Conservation (phyloP, 148 eudicot species). For the Simmondsia chinensis region DNA sequence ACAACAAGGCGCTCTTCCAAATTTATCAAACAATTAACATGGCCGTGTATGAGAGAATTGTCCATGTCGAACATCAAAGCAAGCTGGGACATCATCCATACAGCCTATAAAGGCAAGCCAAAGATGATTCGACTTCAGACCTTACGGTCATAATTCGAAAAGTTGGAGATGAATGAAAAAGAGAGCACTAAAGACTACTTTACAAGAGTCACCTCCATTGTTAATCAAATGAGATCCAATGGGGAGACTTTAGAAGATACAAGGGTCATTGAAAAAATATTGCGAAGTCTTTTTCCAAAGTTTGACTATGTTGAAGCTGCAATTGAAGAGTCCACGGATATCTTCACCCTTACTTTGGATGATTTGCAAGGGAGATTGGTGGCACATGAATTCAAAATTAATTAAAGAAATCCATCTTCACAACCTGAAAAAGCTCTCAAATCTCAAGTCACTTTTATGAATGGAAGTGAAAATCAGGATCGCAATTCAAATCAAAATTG, state of each 20-base stretch:
- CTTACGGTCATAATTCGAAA: background rate
- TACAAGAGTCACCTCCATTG: background rate
- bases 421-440: no score
- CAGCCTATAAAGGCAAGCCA: background rate
- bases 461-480: no score
- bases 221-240: constrained; percentile 2
- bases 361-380: no score
- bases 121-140: background rate
- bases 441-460: no score
- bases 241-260: background rate
- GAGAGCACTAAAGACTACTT: background rate
- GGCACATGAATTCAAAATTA: no score
- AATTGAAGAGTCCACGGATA: no score
- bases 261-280: background rate
- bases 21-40: constrained; percentile 3
- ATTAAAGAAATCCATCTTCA: no score
- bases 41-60: background rate
- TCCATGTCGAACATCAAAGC: background rate
- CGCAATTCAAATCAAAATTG: no score
- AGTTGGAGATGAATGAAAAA: background rate
- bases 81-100: background rate
- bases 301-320: no score
- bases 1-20: background rate
- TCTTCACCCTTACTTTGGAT: no score
- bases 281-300: no score